phyloP scores from a whole-genome alignment of 2,329 filamentous ascomycete species.

The Sarocladiaceae sp. region DNA sequence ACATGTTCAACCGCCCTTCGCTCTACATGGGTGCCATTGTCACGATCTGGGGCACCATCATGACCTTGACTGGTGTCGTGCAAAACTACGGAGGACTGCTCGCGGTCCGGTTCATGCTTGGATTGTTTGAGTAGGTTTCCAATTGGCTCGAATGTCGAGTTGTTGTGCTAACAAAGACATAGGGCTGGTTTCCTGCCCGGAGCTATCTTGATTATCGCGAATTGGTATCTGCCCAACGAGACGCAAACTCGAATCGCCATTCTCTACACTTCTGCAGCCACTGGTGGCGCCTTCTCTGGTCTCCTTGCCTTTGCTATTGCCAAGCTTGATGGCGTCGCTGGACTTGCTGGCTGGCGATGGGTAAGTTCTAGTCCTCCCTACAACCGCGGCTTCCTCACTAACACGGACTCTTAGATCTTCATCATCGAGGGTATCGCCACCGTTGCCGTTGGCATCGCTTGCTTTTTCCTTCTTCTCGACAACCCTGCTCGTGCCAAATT shows the following conservation, averaged over 20 bases:
- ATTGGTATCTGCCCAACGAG: constrained; percentile 29
- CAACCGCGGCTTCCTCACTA: neutral
- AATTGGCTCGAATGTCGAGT: too few species aligned
- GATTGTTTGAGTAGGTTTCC: constrained; percentile 32
- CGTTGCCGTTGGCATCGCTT: constrained; percentile 29
- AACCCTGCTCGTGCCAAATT: constrained; percentile 21
- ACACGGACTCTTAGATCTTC: constrained; percentile 32
- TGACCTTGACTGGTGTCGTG: constrained; percentile 31
- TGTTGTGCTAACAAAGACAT: too few species aligned
- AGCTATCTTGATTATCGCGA: constrained; percentile 25
- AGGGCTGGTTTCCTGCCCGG: constrained; percentile 28
- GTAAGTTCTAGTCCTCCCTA: neutral
- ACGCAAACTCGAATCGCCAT: constrained; percentile 26
- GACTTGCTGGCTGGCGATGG: constrained; percentile 42
- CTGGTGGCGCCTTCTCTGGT: constrained; percentile 40
- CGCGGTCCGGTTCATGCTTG: constrained; percentile 34
- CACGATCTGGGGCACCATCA: constrained; percentile 30
- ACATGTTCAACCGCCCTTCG: constrained; percentile 32
- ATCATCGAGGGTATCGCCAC: constrained; percentile 46
- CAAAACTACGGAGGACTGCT: constrained; percentile 36
- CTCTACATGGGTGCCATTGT: constrained; percentile 34
- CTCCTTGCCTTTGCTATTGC: constrained; percentile 39
- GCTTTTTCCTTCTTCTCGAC: constrained; percentile 44
- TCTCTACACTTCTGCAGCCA: constrained; percentile 30
- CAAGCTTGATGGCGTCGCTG: constrained; percentile 40